These are phyloP conservation scores for Geotrichum siamense DNA, from an alignment of 1,139 yeast species.

Conservation along the genomic window DNA sequence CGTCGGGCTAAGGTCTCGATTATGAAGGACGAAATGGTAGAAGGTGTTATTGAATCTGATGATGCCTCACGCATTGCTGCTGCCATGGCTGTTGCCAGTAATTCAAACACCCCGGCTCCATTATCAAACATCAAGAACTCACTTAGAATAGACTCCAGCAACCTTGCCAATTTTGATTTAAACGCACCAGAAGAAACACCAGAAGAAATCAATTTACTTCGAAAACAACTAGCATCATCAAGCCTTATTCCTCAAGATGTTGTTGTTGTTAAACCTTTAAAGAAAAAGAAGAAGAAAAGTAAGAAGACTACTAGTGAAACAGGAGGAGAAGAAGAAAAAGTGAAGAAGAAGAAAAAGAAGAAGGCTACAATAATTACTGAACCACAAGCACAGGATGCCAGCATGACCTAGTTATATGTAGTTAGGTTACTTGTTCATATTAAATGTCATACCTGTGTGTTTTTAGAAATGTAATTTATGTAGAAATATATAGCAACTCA, in stretches of 20 bases:
- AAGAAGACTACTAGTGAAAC: conserved; percentile 9
- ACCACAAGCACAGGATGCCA: neutral
- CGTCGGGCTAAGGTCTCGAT: conserved; percentile 33
- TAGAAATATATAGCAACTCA: no score
- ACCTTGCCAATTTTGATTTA: conserved; percentile 18
- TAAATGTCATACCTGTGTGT: no score
- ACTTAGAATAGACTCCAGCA: conserved; percentile 22
- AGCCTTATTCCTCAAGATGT: conserved; percentile 11
- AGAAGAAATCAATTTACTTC: conserved; percentile 24
- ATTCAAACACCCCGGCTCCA: neutral
- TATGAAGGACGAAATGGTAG: conserved; percentile 33
- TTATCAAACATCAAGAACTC: conserved; percentile 15
- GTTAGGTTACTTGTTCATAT: no score
- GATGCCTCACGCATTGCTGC: conserved; percentile 6
- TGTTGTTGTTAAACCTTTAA: conserved; percentile 26
- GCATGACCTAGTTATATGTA: no score
- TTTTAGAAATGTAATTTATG: no score
- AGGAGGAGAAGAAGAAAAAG: conserved; percentile 18
- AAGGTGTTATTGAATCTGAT: conserved; percentile 21
- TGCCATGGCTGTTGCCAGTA: conserved; percentile 5
- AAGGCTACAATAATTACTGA: neutral
- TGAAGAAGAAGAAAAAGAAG: conserved; percentile 16
- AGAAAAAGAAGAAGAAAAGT: conserved; percentile 20
- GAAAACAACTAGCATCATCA: conserved; percentile 20
- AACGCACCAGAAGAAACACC: conserved; percentile 14